phyloP scores from a whole-genome alignment of 2,329 filamentous ascomycete species.

The Botryotinia convoluta region DNA sequence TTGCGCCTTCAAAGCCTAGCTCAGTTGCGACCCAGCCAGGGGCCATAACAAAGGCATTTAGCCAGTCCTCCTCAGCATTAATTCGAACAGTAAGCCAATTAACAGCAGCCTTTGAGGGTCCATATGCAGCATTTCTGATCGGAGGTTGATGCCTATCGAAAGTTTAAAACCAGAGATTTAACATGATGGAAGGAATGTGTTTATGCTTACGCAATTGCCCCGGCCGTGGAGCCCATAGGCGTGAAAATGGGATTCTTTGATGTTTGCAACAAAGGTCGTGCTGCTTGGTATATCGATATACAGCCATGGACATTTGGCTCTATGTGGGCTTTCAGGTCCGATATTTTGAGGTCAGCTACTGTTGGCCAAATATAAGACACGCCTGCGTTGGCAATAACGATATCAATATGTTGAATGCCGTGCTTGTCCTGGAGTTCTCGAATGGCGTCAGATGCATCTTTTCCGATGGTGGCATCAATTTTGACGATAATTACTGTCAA shows the following conservation, averaged over 20 bases:
- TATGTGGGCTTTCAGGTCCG: background rate
- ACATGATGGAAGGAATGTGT: constrained; percentile 24
- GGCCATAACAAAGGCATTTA: constrained; percentile 26
- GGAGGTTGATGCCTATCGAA: constrained; percentile 22
- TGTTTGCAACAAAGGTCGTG: constrained; percentile 13
- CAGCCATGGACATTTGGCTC: constrained; percentile 25
- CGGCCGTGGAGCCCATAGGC: background rate
- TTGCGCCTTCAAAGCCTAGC: background rate
- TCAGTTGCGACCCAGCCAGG: background rate
- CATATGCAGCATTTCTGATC: constrained; percentile 35
- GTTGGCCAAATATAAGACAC: background rate
- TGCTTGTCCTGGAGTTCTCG: background rate
- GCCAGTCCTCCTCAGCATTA: constrained; percentile 28
- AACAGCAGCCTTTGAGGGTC: constrained; percentile 37
- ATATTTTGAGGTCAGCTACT: background rate
- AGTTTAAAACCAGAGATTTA: background rate
- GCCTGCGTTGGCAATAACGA: background rate
- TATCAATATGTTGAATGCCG: background rate
- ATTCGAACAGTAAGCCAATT: constrained; percentile 38
- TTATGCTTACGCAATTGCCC: background rate
- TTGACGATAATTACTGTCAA: background rate
- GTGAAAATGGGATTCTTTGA: background rate
- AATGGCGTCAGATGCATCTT: background rate
- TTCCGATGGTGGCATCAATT: background rate
- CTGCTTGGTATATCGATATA: constrained; percentile 38